Conservation (phyloP, 202 grass and related monocot species). For the Schoenoplectus triqueter region DNA sequence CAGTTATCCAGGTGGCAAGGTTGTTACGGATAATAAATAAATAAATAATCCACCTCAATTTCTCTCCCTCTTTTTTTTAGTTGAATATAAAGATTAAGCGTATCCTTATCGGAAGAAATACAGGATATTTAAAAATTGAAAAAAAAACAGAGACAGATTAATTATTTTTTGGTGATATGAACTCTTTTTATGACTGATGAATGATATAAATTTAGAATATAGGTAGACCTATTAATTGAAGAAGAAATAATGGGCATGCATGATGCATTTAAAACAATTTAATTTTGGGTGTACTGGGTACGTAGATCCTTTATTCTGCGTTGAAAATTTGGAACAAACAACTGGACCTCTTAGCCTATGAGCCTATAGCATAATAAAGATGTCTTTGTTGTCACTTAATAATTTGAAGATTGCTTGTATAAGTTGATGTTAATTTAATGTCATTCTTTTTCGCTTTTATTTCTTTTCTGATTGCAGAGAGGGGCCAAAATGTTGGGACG, state of each 20-base stretch:
- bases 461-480: not conserved
- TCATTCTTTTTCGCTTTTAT: not conserved
- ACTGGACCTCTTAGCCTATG: not conserved
- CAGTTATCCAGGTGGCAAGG: not conserved
- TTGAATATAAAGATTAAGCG: no score
- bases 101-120: no score
- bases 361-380: not conserved
- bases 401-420: not conserved
- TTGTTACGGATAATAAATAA: not conserved
- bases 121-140: not conserved
- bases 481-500: slow-evolving; percentile 3
- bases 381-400: slow-evolving; percentile 14
- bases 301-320: not conserved
- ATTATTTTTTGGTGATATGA: not conserved
- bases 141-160: not conserved
- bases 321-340: slow-evolving; percentile 22
- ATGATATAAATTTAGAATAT: not conserved
- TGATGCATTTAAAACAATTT: not conserved
- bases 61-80: not conserved
- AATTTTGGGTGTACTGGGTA: not conserved
- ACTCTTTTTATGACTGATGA: not conserved
- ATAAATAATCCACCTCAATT: not conserved
- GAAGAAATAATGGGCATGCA: not conserved
- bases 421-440: slow-evolving; percentile 15
- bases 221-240: not conserved